Evolutionary conservation across 2,329 filamentous ascomycete genomes (phyloP), one percentile per base, ranked within the genome.

Genomic region (Scedosporium aurantiacum): DNA sequence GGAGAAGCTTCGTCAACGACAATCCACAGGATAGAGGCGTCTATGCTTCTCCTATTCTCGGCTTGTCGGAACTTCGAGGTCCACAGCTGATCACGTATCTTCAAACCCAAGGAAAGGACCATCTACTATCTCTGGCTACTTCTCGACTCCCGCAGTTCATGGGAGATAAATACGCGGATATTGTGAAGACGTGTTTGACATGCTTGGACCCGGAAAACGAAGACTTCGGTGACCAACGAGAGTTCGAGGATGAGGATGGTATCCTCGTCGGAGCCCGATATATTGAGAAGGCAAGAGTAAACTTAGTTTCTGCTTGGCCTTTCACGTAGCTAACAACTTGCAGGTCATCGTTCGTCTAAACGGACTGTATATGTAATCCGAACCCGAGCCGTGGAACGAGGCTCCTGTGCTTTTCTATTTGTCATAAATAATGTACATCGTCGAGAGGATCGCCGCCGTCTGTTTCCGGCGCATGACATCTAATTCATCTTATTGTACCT

Each of bases 401-500:
- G 32, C 14, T 18, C 45, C 45, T 16, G 45, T 50, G 12, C 45
- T 18, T 50, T 12, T 37, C 32, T 37, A 37, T 37, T 37, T 37
- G 10, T 37, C 32, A 37, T 37, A 10, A 37, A 14, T 37, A 37
- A 12, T 37, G 32, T 37, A 37, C 32, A 37, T 37, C 32, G 32
- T 4, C 32, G 32, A 12, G 32, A 37, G 32, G 32, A 37, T 27
- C 5, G 5, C 14, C 32, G 10, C 32, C 10, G 10, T 37, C 32
- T 4, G 8, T 37, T 37, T 37, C 32, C 32, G 4, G 32, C 32
- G 18, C 21, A 8, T 23, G 6, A 14, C 28, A n/a, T n/a, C 55
- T 58, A 28, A 25, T 41, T 59, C 74, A 88, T 74, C 70, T 75
- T 79, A 68, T 84, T 82, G 67, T 84, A 89, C 65, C 87, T 76